Conservation (phyloP, 768 basidiomycete species). For the Daedaleopsis nitida region DNA sequence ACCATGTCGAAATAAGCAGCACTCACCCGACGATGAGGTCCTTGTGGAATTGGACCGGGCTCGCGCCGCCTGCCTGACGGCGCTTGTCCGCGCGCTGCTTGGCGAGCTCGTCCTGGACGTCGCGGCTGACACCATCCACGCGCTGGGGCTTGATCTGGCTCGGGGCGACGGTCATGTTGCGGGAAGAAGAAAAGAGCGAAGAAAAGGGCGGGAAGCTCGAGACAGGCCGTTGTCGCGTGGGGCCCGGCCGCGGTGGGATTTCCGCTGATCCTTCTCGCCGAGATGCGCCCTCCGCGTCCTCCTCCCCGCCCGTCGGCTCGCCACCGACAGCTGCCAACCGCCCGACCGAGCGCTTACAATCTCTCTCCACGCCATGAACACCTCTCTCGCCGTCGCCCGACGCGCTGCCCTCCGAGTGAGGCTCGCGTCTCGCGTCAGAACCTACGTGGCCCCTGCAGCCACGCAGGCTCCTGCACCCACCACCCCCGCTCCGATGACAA, state of each 20-base stretch:
- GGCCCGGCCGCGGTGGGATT: neutral
- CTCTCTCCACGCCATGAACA: slow-evolving; percentile 24
- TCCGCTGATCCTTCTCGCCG: neutral
- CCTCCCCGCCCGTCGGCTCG: neutral
- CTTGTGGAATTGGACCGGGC: slow-evolving; percentile 50
- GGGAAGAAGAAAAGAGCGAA: neutral
- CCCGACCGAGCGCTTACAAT: neutral
- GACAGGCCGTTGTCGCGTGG: neutral
- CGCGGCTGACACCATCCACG: slow-evolving; percentile 32
- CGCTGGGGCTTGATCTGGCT: neutral
- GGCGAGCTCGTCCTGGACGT: slow-evolving; percentile 49
- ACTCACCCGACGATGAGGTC: slow-evolving; percentile 59
- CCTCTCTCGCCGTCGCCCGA: slow-evolving; percentile 45
- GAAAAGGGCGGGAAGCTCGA: neutral
- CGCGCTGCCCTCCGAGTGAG: slow-evolving; percentile 31
- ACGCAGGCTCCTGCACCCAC: slow-evolving; percentile 10
- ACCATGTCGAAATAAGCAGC: neutral
- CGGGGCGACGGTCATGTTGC: slow-evolving; percentile 10
- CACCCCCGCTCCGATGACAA: slow-evolving; percentile 25
- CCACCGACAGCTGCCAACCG: too few relatives aligned
- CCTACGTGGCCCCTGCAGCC: slow-evolving; percentile 31
- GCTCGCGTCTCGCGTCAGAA: slow-evolving; percentile 16
- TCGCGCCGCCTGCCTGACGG: slow-evolving; percentile 12
- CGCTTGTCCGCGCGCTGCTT: slow-evolving; percentile 36
- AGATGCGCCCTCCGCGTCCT: neutral